These are phyloP conservation scores for Gynochthodes officinalis DNA, from an alignment of 257 asterid genomes.

Conservation along the genomic window DNA sequence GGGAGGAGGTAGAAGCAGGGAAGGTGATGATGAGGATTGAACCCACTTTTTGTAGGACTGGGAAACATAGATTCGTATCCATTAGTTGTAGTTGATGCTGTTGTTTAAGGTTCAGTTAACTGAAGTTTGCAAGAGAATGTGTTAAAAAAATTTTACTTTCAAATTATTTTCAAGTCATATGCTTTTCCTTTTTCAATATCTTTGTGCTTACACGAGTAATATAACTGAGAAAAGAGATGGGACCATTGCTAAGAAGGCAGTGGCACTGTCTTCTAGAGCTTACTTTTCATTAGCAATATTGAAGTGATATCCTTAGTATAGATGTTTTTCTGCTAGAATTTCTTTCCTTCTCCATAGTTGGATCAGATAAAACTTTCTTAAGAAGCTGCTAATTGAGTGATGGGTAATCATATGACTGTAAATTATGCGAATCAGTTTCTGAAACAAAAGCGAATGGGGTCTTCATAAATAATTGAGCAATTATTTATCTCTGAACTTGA, in stretches of 20 bases:
- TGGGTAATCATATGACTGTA: background rate
- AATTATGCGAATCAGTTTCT: background rate
- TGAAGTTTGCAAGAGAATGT: background rate
- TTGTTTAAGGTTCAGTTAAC: background rate
- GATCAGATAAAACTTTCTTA: background rate
- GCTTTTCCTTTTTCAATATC: background rate
- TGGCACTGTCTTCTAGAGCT: background rate
- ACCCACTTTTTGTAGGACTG: background rate
- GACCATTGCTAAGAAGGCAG: background rate
- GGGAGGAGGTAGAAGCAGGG: background rate
- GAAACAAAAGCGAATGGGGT: background rate
- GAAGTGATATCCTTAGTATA: background rate
- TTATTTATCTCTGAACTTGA: background rate
- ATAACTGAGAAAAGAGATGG: background rate
- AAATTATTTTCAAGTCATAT: background rate
- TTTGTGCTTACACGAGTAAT: background rate
- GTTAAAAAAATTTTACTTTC: background rate
- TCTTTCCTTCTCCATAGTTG: background rate
- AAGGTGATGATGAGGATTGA: background rate
- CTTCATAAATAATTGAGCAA: background rate
- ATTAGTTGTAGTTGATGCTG: background rate
- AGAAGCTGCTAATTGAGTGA: background rate
- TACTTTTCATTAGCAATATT: background rate
- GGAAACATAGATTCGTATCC: background rate
- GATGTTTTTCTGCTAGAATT: background rate